phyloP scores from a whole-genome alignment of 306 rosid species.

The Cucurbita moschata region DNA sequence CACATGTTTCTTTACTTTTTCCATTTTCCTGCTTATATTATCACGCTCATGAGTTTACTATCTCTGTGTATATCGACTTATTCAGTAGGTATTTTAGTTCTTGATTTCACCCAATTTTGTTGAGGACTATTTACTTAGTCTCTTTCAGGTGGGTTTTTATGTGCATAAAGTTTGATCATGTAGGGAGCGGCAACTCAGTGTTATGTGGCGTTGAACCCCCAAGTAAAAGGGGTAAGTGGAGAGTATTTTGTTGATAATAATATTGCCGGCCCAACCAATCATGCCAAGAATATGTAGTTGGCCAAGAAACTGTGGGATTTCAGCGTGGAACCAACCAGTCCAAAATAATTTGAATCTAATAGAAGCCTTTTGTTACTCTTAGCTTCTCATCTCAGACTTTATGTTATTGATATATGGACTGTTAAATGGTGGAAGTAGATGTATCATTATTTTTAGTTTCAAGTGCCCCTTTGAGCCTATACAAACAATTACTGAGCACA shows the following conservation, averaged over 20 bases:
- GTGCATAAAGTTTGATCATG: neutral
- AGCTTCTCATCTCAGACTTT: neutral
- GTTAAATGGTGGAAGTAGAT: neutral
- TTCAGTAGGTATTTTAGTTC: constrained; percentile 38
- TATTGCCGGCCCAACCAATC: constrained; percentile 11
- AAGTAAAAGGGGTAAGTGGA: constrained; percentile 27
- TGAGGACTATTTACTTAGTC: neutral
- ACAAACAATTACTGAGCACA: neutral
- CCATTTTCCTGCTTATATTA: neutral
- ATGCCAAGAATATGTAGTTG: constrained; percentile 19
- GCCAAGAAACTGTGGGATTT: constrained; percentile 33
- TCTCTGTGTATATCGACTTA: neutral
- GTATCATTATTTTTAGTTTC: neutral
- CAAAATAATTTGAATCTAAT: constrained; percentile 4
- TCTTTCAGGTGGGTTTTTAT: neutral
- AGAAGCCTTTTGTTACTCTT: neutral
- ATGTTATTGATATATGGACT: neutral
- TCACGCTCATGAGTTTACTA: neutral
- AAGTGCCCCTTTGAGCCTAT: neutral
- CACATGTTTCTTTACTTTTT: neutral
- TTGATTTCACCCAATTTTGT: neutral
- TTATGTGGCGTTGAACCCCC: constrained; percentile 33
- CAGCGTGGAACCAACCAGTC: constrained; percentile 15
- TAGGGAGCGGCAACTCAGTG: constrained; percentile 41
- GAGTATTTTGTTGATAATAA: constrained; percentile 30